Base-by-base conservation (phyloP, 192 early-diverging fungal genomes). In the Backusella tuberculispora region DNA sequence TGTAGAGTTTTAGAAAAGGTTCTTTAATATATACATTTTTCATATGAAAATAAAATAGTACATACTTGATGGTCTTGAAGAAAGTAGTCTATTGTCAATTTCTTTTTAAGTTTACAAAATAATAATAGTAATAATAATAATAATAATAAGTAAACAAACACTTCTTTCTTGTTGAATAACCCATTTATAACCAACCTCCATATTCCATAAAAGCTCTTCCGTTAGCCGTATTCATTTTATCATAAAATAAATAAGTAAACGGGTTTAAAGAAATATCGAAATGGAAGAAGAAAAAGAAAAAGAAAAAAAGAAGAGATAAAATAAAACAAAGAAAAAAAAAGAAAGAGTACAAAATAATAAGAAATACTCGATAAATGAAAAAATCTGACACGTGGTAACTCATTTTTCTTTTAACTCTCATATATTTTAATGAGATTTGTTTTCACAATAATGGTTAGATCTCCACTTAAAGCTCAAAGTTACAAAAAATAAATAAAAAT, bases 381-480 rank as follows among this genome's bases (percentile, higher is more conserved):
- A 24, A 60, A 10, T 60, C 0, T 60, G 53, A 24, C 53, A 60
- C 53, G 53, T 60, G 53, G 53, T 60, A 60, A 24, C 21, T 19
- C 26, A 13, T 4, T 13, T 24, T 26, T 53, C 19, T 3, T 60
- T 60, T 24, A 56, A 34, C 29, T 34, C 29, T 34, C 29, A n/a
- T n/a, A n/a, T n/a, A n/a, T n/a, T n/a, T n/a, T n/a, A 56, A 56
- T 8, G 50, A 56, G 19, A 10, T 56, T 24, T 10, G 24, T 8
- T 3, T n/a, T 56, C 24, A 56, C 50, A 56, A 56, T 21, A 56
- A 56, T 56, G 50, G 50, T 56, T 56, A 56, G 19, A 56, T 56
- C 50, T 56, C 50, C 50, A 56, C 50, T 56, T 21, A 56, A 56
- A 56, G 24, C 7, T 9, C 17, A 8, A 24, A 56, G 50, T 56